Evolutionary conservation across 352 stramenopile genomes (phyloP), one percentile per base, ranked within the genome.

Genomic region (Halophytophthora batemanensis): DNA sequence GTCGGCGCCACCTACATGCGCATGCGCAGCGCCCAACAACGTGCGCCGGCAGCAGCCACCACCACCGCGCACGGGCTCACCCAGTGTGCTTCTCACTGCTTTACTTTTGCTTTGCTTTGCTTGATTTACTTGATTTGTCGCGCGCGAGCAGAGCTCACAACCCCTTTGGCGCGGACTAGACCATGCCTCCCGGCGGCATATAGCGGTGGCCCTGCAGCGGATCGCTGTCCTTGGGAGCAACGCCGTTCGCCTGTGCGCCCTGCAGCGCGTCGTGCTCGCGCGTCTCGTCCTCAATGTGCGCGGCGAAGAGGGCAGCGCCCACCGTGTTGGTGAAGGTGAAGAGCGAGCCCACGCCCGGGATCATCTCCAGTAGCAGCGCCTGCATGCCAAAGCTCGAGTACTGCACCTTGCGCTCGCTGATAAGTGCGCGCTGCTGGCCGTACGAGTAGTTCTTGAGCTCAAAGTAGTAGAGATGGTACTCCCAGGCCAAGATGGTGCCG

Each of bases 391-490:
- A 91, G 10, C 60, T 62, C 33, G 71, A 71, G 66, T 89, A 91
- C 53, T 86, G 59, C 36, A 64, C 40, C 43, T 77, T 73, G 55
- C 65, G 75, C 23, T 68, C 50, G 10, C 72, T 50, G 18, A 91
- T 42, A 12, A 87, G 69, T 6, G 49, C 53, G 47, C 75, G 72
- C 45, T 91, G 80, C 42, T 87, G 64, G 13, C 45, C 61, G 55
- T 86, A 86, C n/a, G 42, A 47, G 18, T 68, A 66, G 47, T 77
- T 73, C 44, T 82, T 83, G 50, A 87, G 70, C 59, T 87, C 77
- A 55, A 91, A 89, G 56, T 87, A 91, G 54, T 80, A 81, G 28
- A 87, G 59, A 49, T 88, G 77, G 37, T 83, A 75, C 56, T 88
- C 77, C 80, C 80, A 91, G 7, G 69, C 77, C 44, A 86, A 49